These are phyloP conservation scores for Aaosphaeria arxii DNA, from an alignment of 2,329 filamentous ascomycete genomes.

Conservation along the genomic window DNA sequence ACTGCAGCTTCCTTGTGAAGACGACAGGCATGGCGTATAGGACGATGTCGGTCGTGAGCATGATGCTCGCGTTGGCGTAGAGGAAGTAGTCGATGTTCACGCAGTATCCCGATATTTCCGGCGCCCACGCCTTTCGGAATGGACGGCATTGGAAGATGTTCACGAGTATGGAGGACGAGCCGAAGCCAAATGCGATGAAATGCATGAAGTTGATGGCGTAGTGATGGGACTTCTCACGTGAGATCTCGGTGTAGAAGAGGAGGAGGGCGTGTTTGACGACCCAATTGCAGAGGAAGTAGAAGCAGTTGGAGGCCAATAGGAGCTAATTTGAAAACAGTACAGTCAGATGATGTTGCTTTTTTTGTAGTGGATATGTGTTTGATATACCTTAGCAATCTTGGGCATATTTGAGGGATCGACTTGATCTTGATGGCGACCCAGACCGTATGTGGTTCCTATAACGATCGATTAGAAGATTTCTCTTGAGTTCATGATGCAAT, in stretches of 20 bases:
- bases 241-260: conserved; percentile 39
- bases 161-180: conserved; percentile 30
- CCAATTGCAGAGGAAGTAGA: conserved; percentile 42
- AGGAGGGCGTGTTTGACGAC: conserved; percentile 40
- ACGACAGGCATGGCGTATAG: conserved; percentile 39
- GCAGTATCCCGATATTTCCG: conserved; percentile 24
- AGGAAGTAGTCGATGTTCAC: conserved; percentile 35
- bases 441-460: conserved; percentile 14
- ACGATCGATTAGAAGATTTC: too few relatives aligned
- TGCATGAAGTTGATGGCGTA: conserved; percentile 33
- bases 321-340: conserved; percentile 4
- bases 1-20: conserved; percentile 35
- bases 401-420: conserved; percentile 9
- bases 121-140: conserved; percentile 30
- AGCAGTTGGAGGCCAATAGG: conserved; percentile 22
- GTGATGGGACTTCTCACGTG: conserved; percentile 17
- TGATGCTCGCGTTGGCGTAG: conserved; percentile 36
- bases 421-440: conserved; percentile 12
- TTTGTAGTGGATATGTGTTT: neutral
- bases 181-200: conserved; percentile 33
- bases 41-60: conserved; percentile 37
- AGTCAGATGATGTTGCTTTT: neutral
- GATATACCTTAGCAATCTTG: conserved; percentile 13
- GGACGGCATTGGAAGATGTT: conserved; percentile 37
- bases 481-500: too few relatives aligned